Evolutionary conservation across 148 eudicot genomes (phyloP).

Genomic region (Nyssa sinensis): DNA sequence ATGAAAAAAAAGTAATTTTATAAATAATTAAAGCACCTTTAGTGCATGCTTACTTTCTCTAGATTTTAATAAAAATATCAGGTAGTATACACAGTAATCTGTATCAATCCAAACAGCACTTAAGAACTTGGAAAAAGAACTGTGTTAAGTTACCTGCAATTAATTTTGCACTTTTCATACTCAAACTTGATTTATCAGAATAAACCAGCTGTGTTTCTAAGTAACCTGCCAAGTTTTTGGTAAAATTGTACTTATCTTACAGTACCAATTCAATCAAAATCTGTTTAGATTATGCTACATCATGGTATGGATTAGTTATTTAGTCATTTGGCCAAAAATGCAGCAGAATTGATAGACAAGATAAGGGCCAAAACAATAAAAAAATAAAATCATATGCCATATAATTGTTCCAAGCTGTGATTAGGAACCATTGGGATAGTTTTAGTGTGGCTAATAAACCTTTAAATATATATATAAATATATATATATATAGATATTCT

Average conservation of each 20-base stretch:
- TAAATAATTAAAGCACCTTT: conserved; percentile 10
- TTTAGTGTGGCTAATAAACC: neutral
- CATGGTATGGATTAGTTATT: neutral
- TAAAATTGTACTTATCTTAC: too few relatives aligned
- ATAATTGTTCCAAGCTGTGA: neutral
- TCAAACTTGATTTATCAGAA: neutral
- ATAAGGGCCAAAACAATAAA: too few relatives aligned
- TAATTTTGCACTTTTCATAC: neutral
- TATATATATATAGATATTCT: neutral
- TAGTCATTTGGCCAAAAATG: neutral
- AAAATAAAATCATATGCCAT: neutral
- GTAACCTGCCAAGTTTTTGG: too few relatives aligned
- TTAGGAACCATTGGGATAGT: too few relatives aligned
- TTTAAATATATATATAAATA: neutral
- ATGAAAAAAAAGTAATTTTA: neutral
- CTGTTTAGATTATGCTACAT: neutral
- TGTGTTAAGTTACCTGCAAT: neutral
- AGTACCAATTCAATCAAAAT: neutral
- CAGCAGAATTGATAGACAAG: too few relatives aligned
- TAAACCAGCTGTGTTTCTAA: too few relatives aligned
- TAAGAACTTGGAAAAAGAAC: neutral
- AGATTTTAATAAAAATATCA: neutral
- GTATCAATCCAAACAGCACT: neutral
- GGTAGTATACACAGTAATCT: neutral
- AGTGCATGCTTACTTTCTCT: conserved; percentile 4